Evolutionary conservation across 2,329 filamentous ascomycete species (phyloP).

Genomic region (Sphaerostilbella broomeana): DNA sequence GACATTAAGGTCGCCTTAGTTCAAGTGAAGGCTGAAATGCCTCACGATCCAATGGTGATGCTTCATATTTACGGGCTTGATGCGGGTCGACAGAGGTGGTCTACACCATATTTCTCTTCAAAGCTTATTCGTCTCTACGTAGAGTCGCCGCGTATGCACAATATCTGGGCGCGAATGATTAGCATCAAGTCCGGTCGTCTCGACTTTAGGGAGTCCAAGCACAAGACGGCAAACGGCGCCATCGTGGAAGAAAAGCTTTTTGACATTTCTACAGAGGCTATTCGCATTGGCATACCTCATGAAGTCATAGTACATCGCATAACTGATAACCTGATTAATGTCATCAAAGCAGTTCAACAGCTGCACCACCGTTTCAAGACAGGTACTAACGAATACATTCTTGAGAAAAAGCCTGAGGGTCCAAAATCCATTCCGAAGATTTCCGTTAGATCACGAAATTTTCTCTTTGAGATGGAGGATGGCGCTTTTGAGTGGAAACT

Average conservation of each 20-base stretch:
- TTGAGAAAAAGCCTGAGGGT: slow-evolving; percentile 76
- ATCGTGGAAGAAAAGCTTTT: slow-evolving; percentile 71
- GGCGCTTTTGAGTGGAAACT: slow-evolving; percentile 97
- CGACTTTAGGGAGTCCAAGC: slow-evolving; percentile 71
- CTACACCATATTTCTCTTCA: slow-evolving; percentile 70
- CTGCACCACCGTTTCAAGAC: slow-evolving; percentile 90
- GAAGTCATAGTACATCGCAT: slow-evolving; percentile 84
- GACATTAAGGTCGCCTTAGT: slow-evolving; percentile 77
- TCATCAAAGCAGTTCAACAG: slow-evolving; percentile 79
- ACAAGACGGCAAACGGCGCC: slow-evolving; percentile 54
- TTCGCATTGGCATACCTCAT: slow-evolving; percentile 82
- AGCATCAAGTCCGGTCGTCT: slow-evolving; percentile 76
- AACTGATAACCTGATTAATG: slow-evolving; percentile 89
- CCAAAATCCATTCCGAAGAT: slow-evolving; percentile 84
- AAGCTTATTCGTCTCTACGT: slow-evolving; percentile 80
- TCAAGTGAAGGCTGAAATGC: slow-evolving; percentile 84
- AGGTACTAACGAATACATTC: slow-evolving; percentile 78
- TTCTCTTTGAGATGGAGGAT: slow-evolving; percentile 91
- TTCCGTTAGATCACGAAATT: slow-evolving; percentile 70
- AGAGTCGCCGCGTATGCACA: slow-evolving; percentile 73
- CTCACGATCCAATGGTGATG: slow-evolving; percentile 85
- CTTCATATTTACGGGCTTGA: slow-evolving; percentile 79
- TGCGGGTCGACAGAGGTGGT: slow-evolving; percentile 79
- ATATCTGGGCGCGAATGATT: slow-evolving; percentile 79
- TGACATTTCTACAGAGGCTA: slow-evolving; percentile 77